Evolutionary conservation across 2,329 filamentous ascomycete genomes (phyloP), one percentile per base, ranked within the genome.

Genomic region (Ophioceras dolichostomum): DNA sequence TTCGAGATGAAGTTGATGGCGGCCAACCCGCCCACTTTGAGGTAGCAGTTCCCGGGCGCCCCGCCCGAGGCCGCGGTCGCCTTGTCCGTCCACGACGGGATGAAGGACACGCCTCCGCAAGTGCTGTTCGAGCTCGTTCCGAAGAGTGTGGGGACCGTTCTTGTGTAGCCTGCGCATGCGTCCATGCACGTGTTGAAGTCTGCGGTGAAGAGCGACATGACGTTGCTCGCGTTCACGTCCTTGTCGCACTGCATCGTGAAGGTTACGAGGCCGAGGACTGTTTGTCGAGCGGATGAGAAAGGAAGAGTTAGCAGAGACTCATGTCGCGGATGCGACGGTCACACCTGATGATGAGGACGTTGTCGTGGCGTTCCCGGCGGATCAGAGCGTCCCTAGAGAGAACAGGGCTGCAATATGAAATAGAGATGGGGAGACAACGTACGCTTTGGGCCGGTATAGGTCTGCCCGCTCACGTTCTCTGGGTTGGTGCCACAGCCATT

Each of bases 121-220:
- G 56, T 62, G 5, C 52, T 49, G 43, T 60, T 60, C 27, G 26
- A 37, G 32, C 45, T 47, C 28, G 40, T 32, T 18, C 42, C 46
- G 30, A 57, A 49, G 10, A 49, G 47, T 19, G 48, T 37, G 2
- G 55, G 45, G 3, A 50, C 45, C 39, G 57, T 61, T 7, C 45
- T 45, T 8, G 52, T 50, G 36, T 56, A 68, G 4, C 55, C 53
- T 8, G 61, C 60, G 49, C 65, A 68, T 9, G 64, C 62, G 43
- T 68, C 64, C 47, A 68, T 65, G 50, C 65, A 68, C 20, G 56
- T 55, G 47, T 57, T 49, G 33, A 68, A 64, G 44, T 58, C 54
- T 35, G 55, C 51, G 5, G 59, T 55, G 45, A 67, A 68, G 7
- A 68, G 48, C 1, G 58, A 58, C 38, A 57, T 49, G 3, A 68